These are phyloP conservation scores for Gautieria morchelliformis DNA, from an alignment of 768 basidiomycete genomes.

Conservation along the genomic window DNA sequence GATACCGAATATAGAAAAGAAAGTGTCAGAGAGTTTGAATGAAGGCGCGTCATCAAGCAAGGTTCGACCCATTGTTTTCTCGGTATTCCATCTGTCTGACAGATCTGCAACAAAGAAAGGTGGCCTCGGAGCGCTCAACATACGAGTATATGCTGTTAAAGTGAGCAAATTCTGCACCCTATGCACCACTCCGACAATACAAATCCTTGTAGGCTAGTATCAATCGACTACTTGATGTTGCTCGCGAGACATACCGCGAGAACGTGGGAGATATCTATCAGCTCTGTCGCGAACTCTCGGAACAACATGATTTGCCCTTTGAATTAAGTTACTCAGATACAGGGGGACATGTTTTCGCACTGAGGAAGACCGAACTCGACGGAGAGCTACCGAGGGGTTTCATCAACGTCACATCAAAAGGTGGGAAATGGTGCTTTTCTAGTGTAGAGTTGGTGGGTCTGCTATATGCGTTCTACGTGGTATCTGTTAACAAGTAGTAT, in stretches of 20 bases:
- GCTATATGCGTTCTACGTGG: not conserved
- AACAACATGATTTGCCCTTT: slow-evolving; percentile 56
- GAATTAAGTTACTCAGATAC: slow-evolving; percentile 60
- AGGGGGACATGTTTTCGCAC: slow-evolving; percentile 58
- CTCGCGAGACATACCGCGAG: slow-evolving; percentile 90
- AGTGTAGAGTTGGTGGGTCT: slow-evolving; percentile 68
- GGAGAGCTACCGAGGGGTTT: slow-evolving; percentile 57
- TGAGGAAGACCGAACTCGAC: slow-evolving; percentile 57
- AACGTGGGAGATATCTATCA: slow-evolving; percentile 82
- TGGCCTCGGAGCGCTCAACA: slow-evolving; percentile 64
- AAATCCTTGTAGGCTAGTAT: slow-evolving; percentile 46
- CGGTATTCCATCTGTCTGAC: not conserved
- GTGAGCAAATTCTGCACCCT: slow-evolving; percentile 19
- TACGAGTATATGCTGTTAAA: slow-evolving; percentile 84
- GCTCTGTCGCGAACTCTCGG: slow-evolving; percentile 47
- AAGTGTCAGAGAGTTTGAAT: slow-evolving; percentile 59
- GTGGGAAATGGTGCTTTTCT: slow-evolving; percentile 66
- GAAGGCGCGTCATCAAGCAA: slow-evolving; percentile 56
- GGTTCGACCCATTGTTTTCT: slow-evolving; percentile 26
- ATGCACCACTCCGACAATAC: not conserved
- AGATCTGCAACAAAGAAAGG: slow-evolving; percentile 31
- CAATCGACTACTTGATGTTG: slow-evolving; percentile 84
- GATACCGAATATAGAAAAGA: slow-evolving; percentile 48
- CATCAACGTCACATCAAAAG: slow-evolving; percentile 55
- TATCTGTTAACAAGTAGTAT: not conserved